Percentiles rank a stretch among this genome's conserved stretches.
Conservation (phyloP, 108 stramenopile species). For the Skeletonema marinoi region DNA sequence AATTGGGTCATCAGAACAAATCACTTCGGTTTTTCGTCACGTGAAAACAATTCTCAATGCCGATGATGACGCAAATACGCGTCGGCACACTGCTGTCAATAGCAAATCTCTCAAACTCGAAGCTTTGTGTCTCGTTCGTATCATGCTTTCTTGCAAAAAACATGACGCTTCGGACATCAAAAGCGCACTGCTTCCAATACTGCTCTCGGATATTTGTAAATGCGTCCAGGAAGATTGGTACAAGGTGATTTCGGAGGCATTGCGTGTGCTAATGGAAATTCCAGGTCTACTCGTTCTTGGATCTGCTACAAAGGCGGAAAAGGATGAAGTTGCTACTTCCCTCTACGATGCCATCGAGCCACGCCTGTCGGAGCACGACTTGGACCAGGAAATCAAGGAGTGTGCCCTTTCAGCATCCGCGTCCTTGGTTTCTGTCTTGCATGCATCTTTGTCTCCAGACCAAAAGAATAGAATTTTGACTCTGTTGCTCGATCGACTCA, state of each 20-base stretch:
- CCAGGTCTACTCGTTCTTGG: conserved; percentile 62
- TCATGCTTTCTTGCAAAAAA: conserved; percentile 68
- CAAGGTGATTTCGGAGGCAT: conserved; percentile 94
- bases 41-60: conserved; percentile 61
- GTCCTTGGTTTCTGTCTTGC: conserved; percentile 61
- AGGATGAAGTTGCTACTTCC: conserved; percentile 58
- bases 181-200: conserved; percentile 41
- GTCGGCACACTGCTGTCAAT: conserved; percentile 48
- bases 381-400: conserved; percentile 98
- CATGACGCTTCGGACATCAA: conserved; percentile 54
- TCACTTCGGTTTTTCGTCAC: conserved; percentile 69
- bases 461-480: conserved; percentile 64
- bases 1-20: conserved; percentile 69
- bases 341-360: conserved; percentile 89
- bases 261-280: conserved; percentile 83
- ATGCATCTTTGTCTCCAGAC: conserved; percentile 54
- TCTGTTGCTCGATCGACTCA: conserved; percentile 86
- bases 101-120: conserved; percentile 94
- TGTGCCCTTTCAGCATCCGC: conserved; percentile 76
- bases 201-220: conserved; percentile 74
- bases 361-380: conserved; percentile 89
- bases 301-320: conserved; percentile 47
- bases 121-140: conserved; percentile 79
- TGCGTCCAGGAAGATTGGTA: conserved; percentile 95
- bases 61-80: conserved; percentile 32